Conservation (phyloP, 2,329 filamentous ascomycete genomes). For the Didymella sp. region DNA sequence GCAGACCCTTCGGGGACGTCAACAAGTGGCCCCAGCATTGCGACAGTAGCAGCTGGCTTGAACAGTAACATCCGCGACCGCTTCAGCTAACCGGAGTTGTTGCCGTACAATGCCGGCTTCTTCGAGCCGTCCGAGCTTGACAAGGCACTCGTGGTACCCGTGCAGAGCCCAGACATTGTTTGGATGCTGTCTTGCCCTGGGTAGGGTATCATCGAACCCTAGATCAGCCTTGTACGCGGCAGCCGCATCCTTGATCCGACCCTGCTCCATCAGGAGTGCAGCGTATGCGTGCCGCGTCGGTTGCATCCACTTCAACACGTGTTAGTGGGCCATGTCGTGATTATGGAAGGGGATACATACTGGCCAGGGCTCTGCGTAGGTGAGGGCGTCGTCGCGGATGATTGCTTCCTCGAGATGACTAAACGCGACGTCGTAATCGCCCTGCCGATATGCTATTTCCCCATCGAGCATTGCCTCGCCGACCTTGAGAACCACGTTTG, state of each 20-base stretch:
- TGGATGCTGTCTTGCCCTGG: slow-evolving; percentile 70
- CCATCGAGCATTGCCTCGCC: slow-evolving; percentile 71
- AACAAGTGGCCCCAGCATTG: slow-evolving; percentile 8
- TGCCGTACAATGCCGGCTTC: slow-evolving; percentile 59
- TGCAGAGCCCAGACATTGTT: slow-evolving; percentile 80
- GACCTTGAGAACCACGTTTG: slow-evolving; percentile 67
- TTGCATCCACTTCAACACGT: slow-evolving; percentile 68
- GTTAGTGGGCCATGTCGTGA: background rate
- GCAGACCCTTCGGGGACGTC: background rate
- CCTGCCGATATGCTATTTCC: slow-evolving; percentile 73
- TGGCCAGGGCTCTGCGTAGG: slow-evolving; percentile 78
- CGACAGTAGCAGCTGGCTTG: slow-evolving; percentile 65
- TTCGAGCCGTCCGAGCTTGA: slow-evolving; percentile 58
- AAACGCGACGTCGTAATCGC: slow-evolving; percentile 66
- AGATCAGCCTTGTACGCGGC: slow-evolving; percentile 51
- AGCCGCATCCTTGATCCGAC: slow-evolving; percentile 50
- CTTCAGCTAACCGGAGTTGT: slow-evolving; percentile 61
- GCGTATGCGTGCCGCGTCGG: slow-evolving; percentile 74
- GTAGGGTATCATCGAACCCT: slow-evolving; percentile 59
- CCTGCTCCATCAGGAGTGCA: slow-evolving; percentile 72
- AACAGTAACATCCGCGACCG: slow-evolving; percentile 66
- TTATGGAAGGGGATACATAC: background rate
- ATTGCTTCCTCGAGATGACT: slow-evolving; percentile 64
- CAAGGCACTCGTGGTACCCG: slow-evolving; percentile 74
- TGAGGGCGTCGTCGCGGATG: slow-evolving; percentile 66